phyloP scores from a whole-genome alignment of 176 grass and related monocot genomes.

The Puccinellia tenuiflora region DNA sequence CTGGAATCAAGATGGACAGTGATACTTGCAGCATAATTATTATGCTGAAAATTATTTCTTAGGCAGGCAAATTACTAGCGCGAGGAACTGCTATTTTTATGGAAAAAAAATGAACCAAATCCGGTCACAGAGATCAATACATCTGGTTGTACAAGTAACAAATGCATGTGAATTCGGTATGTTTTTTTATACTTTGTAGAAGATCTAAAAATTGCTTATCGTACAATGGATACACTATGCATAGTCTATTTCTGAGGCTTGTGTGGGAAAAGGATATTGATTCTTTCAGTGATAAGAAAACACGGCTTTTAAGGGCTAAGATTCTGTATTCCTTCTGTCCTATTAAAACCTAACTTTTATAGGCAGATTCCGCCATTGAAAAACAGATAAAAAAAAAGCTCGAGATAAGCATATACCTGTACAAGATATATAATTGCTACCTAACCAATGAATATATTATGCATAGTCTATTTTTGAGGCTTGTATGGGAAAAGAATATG shows the following conservation, averaged over 20 bases:
- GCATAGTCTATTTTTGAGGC: background rate
- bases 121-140: background rate
- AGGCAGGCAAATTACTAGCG: conserved; percentile 3
- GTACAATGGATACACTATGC: background rate
- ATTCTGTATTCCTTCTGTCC: conserved; percentile 14
- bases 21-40: background rate
- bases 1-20: conserved; percentile 23
- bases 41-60: background rate
- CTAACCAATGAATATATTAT: background rate
- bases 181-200: background rate
- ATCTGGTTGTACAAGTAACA: background rate
- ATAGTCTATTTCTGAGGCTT: background rate
- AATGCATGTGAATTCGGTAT: background rate
- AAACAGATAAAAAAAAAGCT: background rate
- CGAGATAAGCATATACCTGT: conserved; percentile 23
- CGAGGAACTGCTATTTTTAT: background rate
- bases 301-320: background rate
- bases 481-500: background rate
- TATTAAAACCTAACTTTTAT: background rate
- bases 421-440: too few relatives aligned
- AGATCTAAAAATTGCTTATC: background rate
- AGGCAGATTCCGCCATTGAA: conserved; percentile 9
- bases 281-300: background rate
- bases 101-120: background rate
- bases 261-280: background rate